These are phyloP conservation scores for Cercospora berteroae DNA, from an alignment of 2,329 filamentous ascomycete genomes.

Conservation along the genomic window DNA sequence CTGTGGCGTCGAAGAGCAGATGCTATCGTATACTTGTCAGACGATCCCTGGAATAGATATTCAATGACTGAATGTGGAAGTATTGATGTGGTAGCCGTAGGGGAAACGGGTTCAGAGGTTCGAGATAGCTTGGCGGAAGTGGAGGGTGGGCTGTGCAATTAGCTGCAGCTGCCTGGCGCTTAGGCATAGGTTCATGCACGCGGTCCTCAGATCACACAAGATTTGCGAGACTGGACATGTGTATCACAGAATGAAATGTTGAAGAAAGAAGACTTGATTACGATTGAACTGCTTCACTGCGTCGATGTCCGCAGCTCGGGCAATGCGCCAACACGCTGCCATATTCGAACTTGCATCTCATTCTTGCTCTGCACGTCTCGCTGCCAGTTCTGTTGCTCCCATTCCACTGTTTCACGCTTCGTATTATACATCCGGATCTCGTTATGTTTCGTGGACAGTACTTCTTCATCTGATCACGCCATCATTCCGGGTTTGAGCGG, in stretches of 20 bases:
- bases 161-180: not conserved
- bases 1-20: not conserved
- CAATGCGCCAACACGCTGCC: not conserved
- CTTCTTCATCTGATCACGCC: conserved; percentile 8
- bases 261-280: not conserved
- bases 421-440: conserved; percentile 4
- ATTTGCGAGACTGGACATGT: not conserved
- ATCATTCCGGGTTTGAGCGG: conserved; percentile 6
- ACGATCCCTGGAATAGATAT: not conserved
- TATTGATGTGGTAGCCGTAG: not conserved
- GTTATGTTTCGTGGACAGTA: not conserved
- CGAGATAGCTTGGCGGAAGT: not conserved
- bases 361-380: not conserved
- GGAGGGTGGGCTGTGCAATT: not conserved
- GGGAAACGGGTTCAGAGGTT: not conserved
- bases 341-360: not conserved
- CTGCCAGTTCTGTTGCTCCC: not conserved
- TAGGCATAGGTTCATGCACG: not conserved
- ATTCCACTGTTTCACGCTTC: not conserved
- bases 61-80: too few species aligned
- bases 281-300: not conserved
- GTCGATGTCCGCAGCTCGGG: not conserved
- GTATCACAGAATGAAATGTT: not conserved
- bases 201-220: not conserved
- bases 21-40: not conserved